Conservation (phyloP, 306 rosid species). For the Castanea mollissima region DNA sequence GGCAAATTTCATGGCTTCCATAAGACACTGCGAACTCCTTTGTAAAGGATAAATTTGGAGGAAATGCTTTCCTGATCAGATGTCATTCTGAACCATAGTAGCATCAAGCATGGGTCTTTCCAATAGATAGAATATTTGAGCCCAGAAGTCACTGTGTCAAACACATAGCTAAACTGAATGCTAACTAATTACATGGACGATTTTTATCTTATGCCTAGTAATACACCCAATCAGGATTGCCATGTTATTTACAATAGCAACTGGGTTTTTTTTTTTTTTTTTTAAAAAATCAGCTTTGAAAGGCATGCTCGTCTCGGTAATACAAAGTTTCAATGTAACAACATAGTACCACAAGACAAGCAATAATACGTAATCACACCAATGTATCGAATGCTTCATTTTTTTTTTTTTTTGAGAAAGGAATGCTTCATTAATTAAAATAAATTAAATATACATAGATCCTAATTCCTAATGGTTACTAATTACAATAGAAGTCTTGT, state of each 20-base stretch:
- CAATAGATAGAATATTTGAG: neutral
- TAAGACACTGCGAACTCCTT: neutral
- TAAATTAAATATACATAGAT: too few species aligned
- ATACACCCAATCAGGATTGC: neutral
- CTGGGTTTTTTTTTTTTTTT: neutral
- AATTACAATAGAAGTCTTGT: too few species aligned
- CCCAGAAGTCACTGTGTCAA: neutral
- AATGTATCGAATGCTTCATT: too few species aligned
- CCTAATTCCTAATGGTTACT: too few species aligned
- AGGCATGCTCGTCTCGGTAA: neutral
- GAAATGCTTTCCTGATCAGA: neutral
- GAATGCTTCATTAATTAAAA: too few species aligned
- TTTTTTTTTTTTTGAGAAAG: too few species aligned
- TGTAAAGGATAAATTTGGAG: neutral
- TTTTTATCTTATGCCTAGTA: neutral
- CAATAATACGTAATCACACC: too few species aligned
- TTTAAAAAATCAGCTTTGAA: neutral
- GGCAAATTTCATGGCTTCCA: neutral
- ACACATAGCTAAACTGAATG: neutral
- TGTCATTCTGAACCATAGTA: neutral
- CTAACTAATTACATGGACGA: neutral
- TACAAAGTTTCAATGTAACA: too few species aligned
- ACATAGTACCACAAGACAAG: too few species aligned
- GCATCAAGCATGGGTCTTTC: neutral
- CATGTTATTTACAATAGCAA: neutral